Conservation (phyloP, 257 asterid species). For the Fraxinus quadrangulata region DNA sequence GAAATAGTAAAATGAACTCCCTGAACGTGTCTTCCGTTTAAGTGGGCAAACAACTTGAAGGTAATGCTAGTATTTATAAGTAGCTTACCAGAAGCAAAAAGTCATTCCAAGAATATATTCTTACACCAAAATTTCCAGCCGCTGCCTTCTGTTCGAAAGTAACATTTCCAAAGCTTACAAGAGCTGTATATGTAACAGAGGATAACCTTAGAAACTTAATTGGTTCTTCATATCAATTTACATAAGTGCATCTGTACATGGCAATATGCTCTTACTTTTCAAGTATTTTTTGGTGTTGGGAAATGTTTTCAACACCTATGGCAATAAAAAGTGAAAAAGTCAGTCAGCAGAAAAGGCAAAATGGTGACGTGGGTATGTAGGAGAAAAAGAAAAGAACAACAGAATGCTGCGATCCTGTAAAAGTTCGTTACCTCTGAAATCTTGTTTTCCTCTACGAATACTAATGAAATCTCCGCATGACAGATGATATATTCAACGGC, state of each 20-base stretch:
- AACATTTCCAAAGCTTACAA: conserved; percentile 74
- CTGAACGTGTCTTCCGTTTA: background rate
- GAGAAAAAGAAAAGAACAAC: background rate
- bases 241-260: background rate
- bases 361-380: background rate
- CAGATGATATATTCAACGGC: conserved; percentile 75
- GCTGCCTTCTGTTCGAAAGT: conserved; percentile 50
- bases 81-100: conserved; percentile 69
- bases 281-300: conserved; percentile 57
- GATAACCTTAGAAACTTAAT: conserved; percentile 6
- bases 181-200: conserved; percentile 43
- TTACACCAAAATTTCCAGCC: conserved; percentile 49
- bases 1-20: background rate
- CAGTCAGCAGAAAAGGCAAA: background rate
- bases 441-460: conserved; percentile 68
- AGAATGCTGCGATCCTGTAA: background rate
- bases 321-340: conserved; percentile 14
- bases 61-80: background rate
- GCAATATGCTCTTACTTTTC: conserved; percentile 50
- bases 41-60: background rate
- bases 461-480: conserved; percentile 75
- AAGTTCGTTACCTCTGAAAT: conserved; percentile 56
- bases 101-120: conserved; percentile 72
- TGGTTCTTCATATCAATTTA: background rate
- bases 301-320: conserved; percentile 68